Evolutionary conservation across 169 alveolate genomes (phyloP), one percentile per base, ranked within the genome.

Genomic region (Plasmodium adleri): DNA sequence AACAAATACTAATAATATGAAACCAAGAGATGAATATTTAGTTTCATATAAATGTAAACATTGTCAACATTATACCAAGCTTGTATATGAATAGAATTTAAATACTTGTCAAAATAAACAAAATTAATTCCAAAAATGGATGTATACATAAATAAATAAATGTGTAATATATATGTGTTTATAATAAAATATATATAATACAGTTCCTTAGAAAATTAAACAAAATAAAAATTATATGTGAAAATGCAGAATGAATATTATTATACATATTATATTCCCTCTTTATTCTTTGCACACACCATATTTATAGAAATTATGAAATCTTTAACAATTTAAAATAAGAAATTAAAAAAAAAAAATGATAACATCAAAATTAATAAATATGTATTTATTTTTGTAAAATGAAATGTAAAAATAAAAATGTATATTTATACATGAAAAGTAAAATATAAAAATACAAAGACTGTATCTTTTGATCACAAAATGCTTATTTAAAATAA

Each of bases 41-140:
- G 90, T 80, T 15, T 67, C 71, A 13, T 80, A 80, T 49, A 59
- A 60, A 56, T 80, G 90, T 56, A 80, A 80, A 71, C 71, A 80
- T 22, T 80, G 90, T 28, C 85, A 80, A 26, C 73, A 80, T 43
- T 62, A 52, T 64, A 80, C 90, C 8, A 80, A 80, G 70, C 45
- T 80, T 68, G 90, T 80, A 54, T 80, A 80, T 71, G 90, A 80
- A 10, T 67, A 56, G 24, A 26, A 47, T 56, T 70, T 56, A 71
- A 28, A 24, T 17, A n/a, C 10, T 67, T 17, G 60, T 49, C 47
- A 60, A 32, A 63, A 45, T 47, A 32, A 67, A 28, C 71, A 66
- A 64, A 45, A 66, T 32, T 32, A 32, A 32, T 32, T 32, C 45
- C 45, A 32, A 32, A 32, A 32, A 32, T 32, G 45, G 45, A 32